phyloP scores from a whole-genome alignment of 345 rosid genomes.

The Turnera subulata region DNA sequence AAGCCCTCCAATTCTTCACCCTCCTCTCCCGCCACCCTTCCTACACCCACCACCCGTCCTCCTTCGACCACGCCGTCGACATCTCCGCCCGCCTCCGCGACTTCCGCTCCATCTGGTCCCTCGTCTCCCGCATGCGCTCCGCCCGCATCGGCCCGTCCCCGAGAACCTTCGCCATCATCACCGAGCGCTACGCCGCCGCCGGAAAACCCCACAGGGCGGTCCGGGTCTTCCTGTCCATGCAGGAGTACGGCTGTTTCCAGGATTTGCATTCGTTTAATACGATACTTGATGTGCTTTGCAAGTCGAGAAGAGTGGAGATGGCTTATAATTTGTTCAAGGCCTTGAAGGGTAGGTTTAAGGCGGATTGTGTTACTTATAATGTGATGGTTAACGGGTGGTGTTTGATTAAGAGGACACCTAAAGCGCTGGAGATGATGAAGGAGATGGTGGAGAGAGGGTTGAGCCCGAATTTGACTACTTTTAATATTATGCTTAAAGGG shows the following conservation, averaged over 20 bases:
- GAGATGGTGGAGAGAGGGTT: slow-evolving; percentile 83
- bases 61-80: slow-evolving; percentile 82
- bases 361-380: slow-evolving; percentile 71
- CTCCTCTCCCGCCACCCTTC: slow-evolving; percentile 44
- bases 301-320: slow-evolving; percentile 67
- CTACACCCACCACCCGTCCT: slow-evolving; percentile 51
- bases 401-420: slow-evolving; percentile 69
- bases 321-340: slow-evolving; percentile 62
- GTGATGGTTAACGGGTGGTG: slow-evolving; percentile 89
- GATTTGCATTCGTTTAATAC: slow-evolving; percentile 76
- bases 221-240: slow-evolving; percentile 73
- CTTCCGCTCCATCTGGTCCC: slow-evolving; percentile 41
- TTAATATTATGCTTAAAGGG: slow-evolving; percentile 77
- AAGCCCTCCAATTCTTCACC: slow-evolving; percentile 73
- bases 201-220: slow-evolving; percentile 78
- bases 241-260: slow-evolving; percentile 69
- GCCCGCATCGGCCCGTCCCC: slow-evolving; percentile 62
- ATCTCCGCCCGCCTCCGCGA: slow-evolving; percentile 72
- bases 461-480: slow-evolving; percentile 53
- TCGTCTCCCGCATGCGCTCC: slow-evolving; percentile 67
- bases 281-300: slow-evolving; percentile 73
- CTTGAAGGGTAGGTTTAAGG: slow-evolving; percentile 58
- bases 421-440: slow-evolving; percentile 68
- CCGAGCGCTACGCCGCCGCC: slow-evolving; percentile 65
- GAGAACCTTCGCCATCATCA: slow-evolving; percentile 61